A percentile compares a stretch with the other conserved stretches of the same genome.
Conservation (phyloP, 345 rosid species). For the Hibiscus syriacus region DNA sequence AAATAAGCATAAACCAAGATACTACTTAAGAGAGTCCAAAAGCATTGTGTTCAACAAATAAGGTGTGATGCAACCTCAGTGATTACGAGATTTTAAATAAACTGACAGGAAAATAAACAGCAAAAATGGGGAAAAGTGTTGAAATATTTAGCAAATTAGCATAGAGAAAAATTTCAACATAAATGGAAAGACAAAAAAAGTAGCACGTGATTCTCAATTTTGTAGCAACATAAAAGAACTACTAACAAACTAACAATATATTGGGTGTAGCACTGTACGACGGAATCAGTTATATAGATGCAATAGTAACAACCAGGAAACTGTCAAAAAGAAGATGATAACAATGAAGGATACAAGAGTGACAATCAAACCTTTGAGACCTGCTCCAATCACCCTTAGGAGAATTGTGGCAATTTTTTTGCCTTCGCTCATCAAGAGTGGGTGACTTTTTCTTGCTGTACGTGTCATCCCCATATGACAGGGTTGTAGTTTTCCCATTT, state of each 20-base stretch:
- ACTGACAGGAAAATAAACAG: background rate
- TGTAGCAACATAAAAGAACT: background rate
- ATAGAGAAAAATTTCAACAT: background rate
- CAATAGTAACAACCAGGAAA: background rate
- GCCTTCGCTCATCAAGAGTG: slow-evolving; percentile 68
- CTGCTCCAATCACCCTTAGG: slow-evolving; percentile 51
- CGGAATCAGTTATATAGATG: background rate
- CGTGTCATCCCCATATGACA: slow-evolving; percentile 40
- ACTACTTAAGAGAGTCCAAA: background rate
- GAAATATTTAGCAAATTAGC: background rate
- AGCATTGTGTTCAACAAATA: background rate
- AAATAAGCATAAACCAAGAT: background rate
- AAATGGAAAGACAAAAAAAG: background rate
- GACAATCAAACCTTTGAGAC: slow-evolving; percentile 38
- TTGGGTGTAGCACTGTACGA: background rate
- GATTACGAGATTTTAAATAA: background rate
- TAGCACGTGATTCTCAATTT: background rate
- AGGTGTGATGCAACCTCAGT: background rate
- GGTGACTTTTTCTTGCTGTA: slow-evolving; percentile 63
- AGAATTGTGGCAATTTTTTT: slow-evolving; percentile 43
- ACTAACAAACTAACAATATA: background rate
- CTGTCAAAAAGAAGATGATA: background rate
- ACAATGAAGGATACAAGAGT: background rate
- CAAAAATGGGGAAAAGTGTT: background rate
- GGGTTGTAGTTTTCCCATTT: slow-evolving; percentile 8